Evolutionary conservation across 1,284 basidiomycete genomes (phyloP).

Genomic region (Leccinum griseonigrum): DNA sequence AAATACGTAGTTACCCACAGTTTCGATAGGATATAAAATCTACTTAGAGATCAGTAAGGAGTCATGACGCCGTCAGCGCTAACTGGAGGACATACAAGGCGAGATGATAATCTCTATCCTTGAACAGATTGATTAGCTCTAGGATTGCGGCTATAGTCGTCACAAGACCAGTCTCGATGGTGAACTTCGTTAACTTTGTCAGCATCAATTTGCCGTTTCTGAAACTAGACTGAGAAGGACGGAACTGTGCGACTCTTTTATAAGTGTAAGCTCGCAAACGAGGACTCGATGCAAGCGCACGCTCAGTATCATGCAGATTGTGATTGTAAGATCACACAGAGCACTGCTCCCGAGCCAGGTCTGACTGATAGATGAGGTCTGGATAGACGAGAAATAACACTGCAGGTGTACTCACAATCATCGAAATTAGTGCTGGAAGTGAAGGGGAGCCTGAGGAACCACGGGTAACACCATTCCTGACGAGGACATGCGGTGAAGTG

Average conservation of each 20-base stretch:
- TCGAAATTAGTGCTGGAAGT: too few species aligned
- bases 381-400: neutral
- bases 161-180: neutral
- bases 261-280: neutral
- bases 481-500: too few species aligned
- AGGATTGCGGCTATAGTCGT: neutral
- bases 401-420: neutral
- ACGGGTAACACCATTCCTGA: too few species aligned
- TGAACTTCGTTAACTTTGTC: neutral
- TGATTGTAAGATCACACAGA: neutral
- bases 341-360: neutral
- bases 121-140: neutral
- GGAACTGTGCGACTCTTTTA: neutral
- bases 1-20: constrained; percentile 2
- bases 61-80: neutral
- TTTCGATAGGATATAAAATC: constrained; percentile 16
- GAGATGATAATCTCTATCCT: neutral
- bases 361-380: neutral
- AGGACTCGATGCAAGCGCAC: neutral
- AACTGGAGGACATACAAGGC: constrained; percentile 7
- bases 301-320: neutral
- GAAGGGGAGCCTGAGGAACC: too few species aligned
- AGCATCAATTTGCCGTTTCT: neutral
- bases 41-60: neutral
- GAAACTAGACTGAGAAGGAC: neutral